phyloP scores from a whole-genome alignment of 371 early-diverging fungal species.

The Entomophthora muscae region DNA sequence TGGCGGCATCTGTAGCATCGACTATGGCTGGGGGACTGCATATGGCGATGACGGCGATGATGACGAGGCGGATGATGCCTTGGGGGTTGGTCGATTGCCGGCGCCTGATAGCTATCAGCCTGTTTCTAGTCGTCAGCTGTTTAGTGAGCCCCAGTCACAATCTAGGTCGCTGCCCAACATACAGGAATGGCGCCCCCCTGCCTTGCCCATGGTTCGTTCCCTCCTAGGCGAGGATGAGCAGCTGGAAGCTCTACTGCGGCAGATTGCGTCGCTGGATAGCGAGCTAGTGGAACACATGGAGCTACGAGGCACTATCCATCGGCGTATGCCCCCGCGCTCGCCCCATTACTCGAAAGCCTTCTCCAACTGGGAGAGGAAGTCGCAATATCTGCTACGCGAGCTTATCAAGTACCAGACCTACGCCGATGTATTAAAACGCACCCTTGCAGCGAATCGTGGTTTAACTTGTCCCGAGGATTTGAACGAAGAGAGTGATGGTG shows the following conservation, averaged over 20 bases:
- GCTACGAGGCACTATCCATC: slow-evolving; percentile 20
- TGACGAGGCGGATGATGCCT: slow-evolving; percentile 16
- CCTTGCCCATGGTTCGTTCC: slow-evolving; percentile 12
- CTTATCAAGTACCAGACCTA: slow-evolving; percentile 79
- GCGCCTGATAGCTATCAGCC: slow-evolving; percentile 9
- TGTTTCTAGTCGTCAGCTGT: not conserved
- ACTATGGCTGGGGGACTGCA: slow-evolving; percentile 75
- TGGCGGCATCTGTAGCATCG: slow-evolving; percentile 65
- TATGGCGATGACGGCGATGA: no score
- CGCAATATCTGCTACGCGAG: slow-evolving; percentile 65
- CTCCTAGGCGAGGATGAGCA: slow-evolving; percentile 17
- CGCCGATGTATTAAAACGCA: slow-evolving; percentile 46
- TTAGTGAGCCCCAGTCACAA: not conserved
- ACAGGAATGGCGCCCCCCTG: slow-evolving; percentile 11
- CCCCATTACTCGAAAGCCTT: slow-evolving; percentile 43
- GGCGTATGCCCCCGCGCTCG: slow-evolving; percentile 32
- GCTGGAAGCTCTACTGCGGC: slow-evolving; percentile 20
- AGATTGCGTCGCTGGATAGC: slow-evolving; percentile 16
- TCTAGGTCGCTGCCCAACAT: slow-evolving; percentile 11
- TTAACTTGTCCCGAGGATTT: not conserved
- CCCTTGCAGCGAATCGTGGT: slow-evolving; percentile 18
- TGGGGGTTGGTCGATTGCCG: slow-evolving; percentile 13
- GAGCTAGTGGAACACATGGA: slow-evolving; percentile 32
- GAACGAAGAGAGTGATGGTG: not conserved
- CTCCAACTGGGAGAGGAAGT: slow-evolving; percentile 73